Evolutionary conservation across 108 stramenopile species (phyloP), one percentile per base, ranked within the genome.

Genomic region (Aurantiochytrium sp.): DNA sequence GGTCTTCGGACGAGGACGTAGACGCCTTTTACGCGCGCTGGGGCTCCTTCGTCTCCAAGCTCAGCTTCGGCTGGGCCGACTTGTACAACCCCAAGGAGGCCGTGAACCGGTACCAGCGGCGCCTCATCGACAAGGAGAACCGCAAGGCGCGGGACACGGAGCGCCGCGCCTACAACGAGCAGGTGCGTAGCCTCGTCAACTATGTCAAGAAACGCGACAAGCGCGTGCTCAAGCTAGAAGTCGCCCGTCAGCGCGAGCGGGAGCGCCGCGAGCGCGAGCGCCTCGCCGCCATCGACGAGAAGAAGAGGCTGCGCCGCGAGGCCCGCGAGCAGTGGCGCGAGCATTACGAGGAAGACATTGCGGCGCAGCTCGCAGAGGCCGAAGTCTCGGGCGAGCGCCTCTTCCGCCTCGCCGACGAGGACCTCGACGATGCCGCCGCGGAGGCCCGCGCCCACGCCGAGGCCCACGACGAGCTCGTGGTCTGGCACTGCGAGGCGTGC

Each of bases 51-150:
- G 39, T 27, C 27, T 34, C 86, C 30, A 24, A 27, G n/a, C 30
- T 88, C 4, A 68, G 53, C n/a, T 91, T 91, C 53, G 65, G 88
- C 15, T 91, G 90, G 90, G 55, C 22, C 22, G 89, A 91, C 52
- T 4, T 59, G 3, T 89, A 91, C 87, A 55, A 91, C 87, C 27
- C 85, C 30, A 50, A 31, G 4, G 90, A 91, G 27, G 90, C 90
- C 17, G 85, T 85, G 31, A 89, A 89, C 41, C 86, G 90, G 12
- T 55, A 73, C 55, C 85, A 86, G 12, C 55, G 86, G n/a, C 90
- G 90, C 32, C 0, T 41, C 1, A 89, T 91, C 53, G 90, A 91
- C 0, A 86, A 86, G 8, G 87, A 89, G 68, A 91, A 91, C 55
- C 6, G 21, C 37, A 91, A 91, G 54, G 32, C 65, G 3, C 86